phyloP scores from a whole-genome alignment of 2,329 filamentous ascomycete genomes.

The Dactylellina drechsleri region DNA sequence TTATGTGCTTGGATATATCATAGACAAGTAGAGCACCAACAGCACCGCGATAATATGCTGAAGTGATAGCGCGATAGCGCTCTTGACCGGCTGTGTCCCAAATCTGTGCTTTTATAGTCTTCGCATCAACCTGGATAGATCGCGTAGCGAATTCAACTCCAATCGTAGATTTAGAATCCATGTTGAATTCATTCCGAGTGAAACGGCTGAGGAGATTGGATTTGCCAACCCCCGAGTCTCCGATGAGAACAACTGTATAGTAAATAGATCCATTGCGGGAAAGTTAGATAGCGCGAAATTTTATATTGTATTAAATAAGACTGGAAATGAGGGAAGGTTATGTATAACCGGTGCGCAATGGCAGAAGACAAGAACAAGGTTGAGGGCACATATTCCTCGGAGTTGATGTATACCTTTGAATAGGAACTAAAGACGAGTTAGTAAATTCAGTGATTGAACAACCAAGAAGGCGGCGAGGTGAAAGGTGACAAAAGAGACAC shows the following conservation, averaged over 20 bases:
- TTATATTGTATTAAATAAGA: too few relatives aligned
- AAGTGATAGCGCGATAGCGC: conserved; percentile 98
- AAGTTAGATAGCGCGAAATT: neutral
- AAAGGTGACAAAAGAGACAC: neutral
- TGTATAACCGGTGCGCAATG: too few relatives aligned
- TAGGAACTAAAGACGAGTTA: conserved; percentile 76
- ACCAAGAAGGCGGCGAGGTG: neutral
- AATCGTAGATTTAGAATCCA: conserved; percentile 99
- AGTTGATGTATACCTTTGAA: conserved; percentile 81
- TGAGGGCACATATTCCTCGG: too few relatives aligned
- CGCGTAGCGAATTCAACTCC: conserved; percentile 99
- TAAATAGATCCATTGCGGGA: conserved; percentile 9
- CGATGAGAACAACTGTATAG: conserved; percentile 79
- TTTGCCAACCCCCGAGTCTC: conserved; percentile 99
- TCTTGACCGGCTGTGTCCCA: conserved; percentile 99
- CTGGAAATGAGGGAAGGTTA: too few relatives aligned
- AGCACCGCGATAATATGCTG: conserved; percentile 97
- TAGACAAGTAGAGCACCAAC: conserved; percentile 98
- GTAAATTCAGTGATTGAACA: neutral
- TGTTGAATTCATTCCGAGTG: conserved; percentile 99
- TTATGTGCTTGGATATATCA: conserved; percentile 99
- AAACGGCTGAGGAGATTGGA: conserved; percentile 99
- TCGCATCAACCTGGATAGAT: conserved; percentile 97
- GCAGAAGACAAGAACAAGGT: too few relatives aligned
- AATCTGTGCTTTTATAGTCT: conserved; percentile 99